phyloP scores from a whole-genome alignment of 306 rosid species.

The Casuarina cunninghamiana region DNA sequence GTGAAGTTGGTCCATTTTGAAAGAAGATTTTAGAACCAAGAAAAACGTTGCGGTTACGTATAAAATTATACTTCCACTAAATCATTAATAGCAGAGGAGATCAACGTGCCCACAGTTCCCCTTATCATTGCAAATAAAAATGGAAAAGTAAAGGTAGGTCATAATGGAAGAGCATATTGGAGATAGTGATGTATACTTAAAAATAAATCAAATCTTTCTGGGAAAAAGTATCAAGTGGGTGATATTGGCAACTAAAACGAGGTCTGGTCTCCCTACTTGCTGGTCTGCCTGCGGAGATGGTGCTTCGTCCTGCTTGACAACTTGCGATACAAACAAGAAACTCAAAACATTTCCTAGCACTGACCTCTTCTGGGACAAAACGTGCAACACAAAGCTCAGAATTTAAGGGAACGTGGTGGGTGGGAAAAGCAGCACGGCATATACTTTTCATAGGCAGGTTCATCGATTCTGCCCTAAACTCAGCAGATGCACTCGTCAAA shows the following conservation, averaged over 20 bases:
- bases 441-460: no score
- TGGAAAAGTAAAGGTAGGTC: conserved; percentile 31
- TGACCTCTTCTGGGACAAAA: not conserved
- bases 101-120: conserved; percentile 17
- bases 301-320: conserved; percentile 36
- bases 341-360: not conserved
- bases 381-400: not conserved
- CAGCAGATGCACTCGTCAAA: no score
- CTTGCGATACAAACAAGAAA: conserved; percentile 29
- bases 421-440: no score
- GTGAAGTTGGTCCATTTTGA: not conserved
- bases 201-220: conserved; percentile 30
- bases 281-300: conserved; percentile 36
- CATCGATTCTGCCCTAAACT: no score
- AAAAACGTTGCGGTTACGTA: not conserved
- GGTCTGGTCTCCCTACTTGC: conserved; percentile 43
- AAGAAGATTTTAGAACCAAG: not conserved
- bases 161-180: conserved; percentile 39
- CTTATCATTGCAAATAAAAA: not conserved
- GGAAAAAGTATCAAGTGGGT: conserved; percentile 46
- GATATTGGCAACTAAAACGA: conserved; percentile 48
- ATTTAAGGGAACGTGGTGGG: no score
- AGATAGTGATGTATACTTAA: conserved; percentile 36
- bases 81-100: conserved; percentile 26
- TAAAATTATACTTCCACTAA: no score